Evolutionary conservation across 192 early-diverging fungal species (phyloP).

Genomic region (Entomortierella beljakovae): DNA sequence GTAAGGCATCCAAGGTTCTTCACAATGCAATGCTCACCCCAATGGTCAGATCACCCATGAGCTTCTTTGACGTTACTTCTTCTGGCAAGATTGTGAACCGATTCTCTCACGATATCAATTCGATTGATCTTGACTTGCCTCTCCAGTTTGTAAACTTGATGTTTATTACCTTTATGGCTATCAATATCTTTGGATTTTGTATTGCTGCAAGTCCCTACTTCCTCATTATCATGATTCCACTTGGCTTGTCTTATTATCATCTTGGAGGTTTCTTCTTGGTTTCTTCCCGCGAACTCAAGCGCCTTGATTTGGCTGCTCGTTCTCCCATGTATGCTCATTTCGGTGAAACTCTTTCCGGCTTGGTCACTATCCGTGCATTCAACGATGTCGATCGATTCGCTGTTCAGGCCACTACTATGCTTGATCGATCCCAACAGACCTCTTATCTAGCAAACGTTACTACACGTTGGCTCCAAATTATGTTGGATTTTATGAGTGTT

Average conservation of each 20-base stretch:
- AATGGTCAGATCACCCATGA: constrained; percentile 65
- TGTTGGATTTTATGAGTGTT: constrained; percentile 81
- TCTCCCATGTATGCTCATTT: constrained; percentile 78
- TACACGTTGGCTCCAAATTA: constrained; percentile 73
- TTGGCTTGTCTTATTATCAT: constrained; percentile 34
- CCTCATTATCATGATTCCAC: constrained; percentile 24
- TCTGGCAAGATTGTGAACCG: constrained; percentile 82
- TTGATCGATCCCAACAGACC: constrained; percentile 82
- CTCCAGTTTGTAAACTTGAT: constrained; percentile 26
- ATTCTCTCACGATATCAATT: constrained; percentile 83
- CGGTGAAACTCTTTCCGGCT: constrained; percentile 67
- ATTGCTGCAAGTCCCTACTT: constrained; percentile 52
- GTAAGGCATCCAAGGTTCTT: constrained; percentile 65
- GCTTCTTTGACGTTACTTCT: constrained; percentile 71
- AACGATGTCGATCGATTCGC: constrained; percentile 74
- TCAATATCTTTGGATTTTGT: constrained; percentile 30
- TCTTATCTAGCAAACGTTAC: constrained; percentile 75
- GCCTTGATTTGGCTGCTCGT: constrained; percentile 78
- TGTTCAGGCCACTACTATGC: constrained; percentile 65
- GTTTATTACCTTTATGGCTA: constrained; percentile 15
- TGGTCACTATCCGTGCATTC: constrained; percentile 76
- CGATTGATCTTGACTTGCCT: constrained; percentile 68
- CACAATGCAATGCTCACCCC: constrained; percentile 72
- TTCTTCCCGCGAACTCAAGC: constrained; percentile 78
- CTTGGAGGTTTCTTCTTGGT: constrained; percentile 65